Evolutionary conservation across 495 filamentous ascomycete species (phyloP), one percentile per base, ranked within the genome.

Genomic region (Achaetomiella virescens): DNA sequence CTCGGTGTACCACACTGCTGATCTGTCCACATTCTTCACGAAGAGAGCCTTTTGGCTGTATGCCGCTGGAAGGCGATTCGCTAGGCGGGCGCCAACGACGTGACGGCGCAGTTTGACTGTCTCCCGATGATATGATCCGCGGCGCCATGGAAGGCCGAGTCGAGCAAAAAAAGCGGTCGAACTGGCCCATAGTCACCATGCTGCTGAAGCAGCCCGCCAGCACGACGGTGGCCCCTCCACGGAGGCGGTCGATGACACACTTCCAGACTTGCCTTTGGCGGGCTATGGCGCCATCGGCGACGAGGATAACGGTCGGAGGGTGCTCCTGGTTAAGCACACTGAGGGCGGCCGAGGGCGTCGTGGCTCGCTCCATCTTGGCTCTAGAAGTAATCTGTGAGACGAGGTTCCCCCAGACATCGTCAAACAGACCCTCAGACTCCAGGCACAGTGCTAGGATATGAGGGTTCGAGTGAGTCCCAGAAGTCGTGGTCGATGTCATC

Each of bases 41-140:
- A 72, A 71, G 8, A 75, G 51, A 6, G 64, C 71, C 66, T 77
- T 78, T 66, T 75, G 73, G 58, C 69, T 74, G 61, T 75, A 77
- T 27, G 60, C 51, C 14, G 43, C 27, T 15, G 71, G 67, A 17
- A 79, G 64, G 21, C 37, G 52, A 25, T 25, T 35, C 46, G 43
- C 44, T 22, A 61, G 17, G 6, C 35, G 29, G 42, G 55, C 58
- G 20, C 45, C 35, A 59, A 66, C 37, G 44, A 33, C 63, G 64
- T 70, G 18, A 45, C 53, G 20, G 65, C 63, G 38, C 69, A 62
- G n/a, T 1, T 5, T 18, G 22, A 47, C 14, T 0, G 33, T 54
- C 0, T 15, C n/a, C n/a, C 41, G 66, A 46, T 69, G 48, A 52
- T 74, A 76, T 18, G 61, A 57, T 2, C 71, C 75, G 17, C 12